A percentile compares a stretch with the other conserved stretches of the same genome.
These are phyloP conservation scores for Ascochyta pisi DNA, from an alignment of 2,329 filamentous ascomycete species.

Conservation along the genomic window DNA sequence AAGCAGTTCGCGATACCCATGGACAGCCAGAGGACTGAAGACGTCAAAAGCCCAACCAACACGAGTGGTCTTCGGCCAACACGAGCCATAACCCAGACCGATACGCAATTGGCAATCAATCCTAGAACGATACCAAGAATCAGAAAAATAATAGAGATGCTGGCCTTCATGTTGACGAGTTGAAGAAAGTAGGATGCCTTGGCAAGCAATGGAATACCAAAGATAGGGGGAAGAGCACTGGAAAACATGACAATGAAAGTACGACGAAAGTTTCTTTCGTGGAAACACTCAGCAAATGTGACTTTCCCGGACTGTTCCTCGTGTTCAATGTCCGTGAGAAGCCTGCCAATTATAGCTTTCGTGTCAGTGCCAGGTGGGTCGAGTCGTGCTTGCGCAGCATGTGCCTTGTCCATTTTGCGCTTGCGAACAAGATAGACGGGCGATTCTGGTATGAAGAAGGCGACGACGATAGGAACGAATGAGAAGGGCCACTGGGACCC, in stretches of 20 bases:
- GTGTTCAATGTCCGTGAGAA: slow-evolving; percentile 33
- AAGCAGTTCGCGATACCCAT: slow-evolving; percentile 60
- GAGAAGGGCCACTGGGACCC: slow-evolving; percentile 57
- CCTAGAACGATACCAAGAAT: slow-evolving; percentile 57
- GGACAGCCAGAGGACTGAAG: slow-evolving; percentile 51
- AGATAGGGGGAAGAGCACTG: slow-evolving; percentile 42
- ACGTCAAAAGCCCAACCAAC: slow-evolving; percentile 43
- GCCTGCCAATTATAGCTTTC: slow-evolving; percentile 35
- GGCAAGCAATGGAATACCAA: slow-evolving; percentile 45
- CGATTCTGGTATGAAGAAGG: slow-evolving; percentile 59
- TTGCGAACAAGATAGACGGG: slow-evolving; percentile 59
- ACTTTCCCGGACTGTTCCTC: slow-evolving; percentile 30
- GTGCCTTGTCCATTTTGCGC: slow-evolving; percentile 49
- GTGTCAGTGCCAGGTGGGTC: slow-evolving; percentile 51
- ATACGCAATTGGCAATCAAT: slow-evolving; percentile 53
- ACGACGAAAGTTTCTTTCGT: slow-evolving; percentile 42
- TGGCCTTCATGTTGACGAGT: slow-evolving; percentile 41
- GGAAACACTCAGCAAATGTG: slow-evolving; percentile 47
- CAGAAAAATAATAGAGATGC: slow-evolving; percentile 52
- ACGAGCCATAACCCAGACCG: slow-evolving; percentile 54
- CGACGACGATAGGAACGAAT: slow-evolving; percentile 51
- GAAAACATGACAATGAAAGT: slow-evolving; percentile 49
- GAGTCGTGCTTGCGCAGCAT: slow-evolving; percentile 59
- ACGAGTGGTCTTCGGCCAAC: slow-evolving; percentile 53
- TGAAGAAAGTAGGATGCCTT: slow-evolving; percentile 47